phyloP scores from a whole-genome alignment of 495 filamentous ascomycete species.

The Hypoxylon subgilvum region DNA sequence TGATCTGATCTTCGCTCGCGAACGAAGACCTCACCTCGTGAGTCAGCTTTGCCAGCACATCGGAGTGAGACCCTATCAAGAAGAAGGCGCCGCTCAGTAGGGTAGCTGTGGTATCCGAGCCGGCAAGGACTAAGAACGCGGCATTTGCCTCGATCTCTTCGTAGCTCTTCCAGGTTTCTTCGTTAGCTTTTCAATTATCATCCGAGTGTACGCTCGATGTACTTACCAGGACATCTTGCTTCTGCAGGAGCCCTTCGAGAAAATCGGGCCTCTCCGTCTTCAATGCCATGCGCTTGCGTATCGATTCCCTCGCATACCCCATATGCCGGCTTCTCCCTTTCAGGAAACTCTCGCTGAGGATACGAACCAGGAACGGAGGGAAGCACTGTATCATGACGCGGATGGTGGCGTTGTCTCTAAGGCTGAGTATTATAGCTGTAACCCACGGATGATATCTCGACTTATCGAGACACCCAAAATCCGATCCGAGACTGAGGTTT shows the following conservation, averaged over 20 bases:
- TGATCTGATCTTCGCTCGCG: slow-evolving; percentile 55
- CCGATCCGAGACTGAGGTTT: slow-evolving; percentile 59
- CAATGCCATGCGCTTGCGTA: slow-evolving; percentile 39
- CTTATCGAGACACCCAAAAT: slow-evolving; percentile 55
- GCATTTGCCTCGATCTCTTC: slow-evolving; percentile 26
- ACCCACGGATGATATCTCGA: slow-evolving; percentile 44
- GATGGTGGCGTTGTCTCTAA: slow-evolving; percentile 17
- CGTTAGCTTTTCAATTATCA: slow-evolving; percentile 5
- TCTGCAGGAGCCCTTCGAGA: slow-evolving; percentile 49
- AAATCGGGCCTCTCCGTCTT: slow-evolving; percentile 43
- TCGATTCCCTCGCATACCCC: slow-evolving; percentile 29
- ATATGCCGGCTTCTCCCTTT: slow-evolving; percentile 30
- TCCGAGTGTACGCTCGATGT: not conserved
- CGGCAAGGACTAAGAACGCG: slow-evolving; percentile 39
- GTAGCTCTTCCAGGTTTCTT: not conserved
- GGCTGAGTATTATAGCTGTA: slow-evolving; percentile 21
- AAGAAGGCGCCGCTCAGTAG: slow-evolving; percentile 55
- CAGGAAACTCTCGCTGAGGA: not conserved
- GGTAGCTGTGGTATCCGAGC: slow-evolving; percentile 64
- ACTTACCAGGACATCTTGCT: slow-evolving; percentile 43
- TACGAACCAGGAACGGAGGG: not conserved
- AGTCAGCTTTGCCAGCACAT: slow-evolving; percentile 46
- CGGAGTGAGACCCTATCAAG: slow-evolving; percentile 52
- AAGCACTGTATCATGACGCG: slow-evolving; percentile 18
- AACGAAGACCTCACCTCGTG: slow-evolving; percentile 59